phyloP scores from a whole-genome alignment of 1,284 basidiomycete genomes.

The Meira miltonrushii region DNA sequence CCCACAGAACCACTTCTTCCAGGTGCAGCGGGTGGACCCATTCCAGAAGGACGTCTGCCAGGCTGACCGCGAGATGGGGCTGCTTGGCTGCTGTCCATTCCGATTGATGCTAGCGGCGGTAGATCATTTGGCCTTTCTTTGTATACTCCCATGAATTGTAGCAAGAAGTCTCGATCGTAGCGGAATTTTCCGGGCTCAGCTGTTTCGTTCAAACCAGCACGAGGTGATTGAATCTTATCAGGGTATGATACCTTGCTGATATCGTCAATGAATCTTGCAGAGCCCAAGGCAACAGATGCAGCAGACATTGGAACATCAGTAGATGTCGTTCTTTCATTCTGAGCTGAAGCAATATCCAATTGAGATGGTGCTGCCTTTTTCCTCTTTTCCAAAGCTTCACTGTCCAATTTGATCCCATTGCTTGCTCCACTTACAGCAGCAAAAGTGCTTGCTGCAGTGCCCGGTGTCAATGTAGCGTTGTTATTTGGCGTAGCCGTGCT shows the following conservation, averaged over 20 bases:
- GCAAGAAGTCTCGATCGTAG: slow-evolving; percentile 93
- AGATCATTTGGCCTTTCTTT: slow-evolving; percentile 88
- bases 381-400: slow-evolving; percentile 42
- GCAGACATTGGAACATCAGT: slow-evolving; percentile 28
- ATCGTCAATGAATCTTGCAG: slow-evolving; percentile 69
- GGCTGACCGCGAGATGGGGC: slow-evolving; percentile 24
- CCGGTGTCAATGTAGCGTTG: neutral
- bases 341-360: slow-evolving; percentile 12
- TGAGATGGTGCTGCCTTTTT: slow-evolving; percentile 18
- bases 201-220: slow-evolving; percentile 75
- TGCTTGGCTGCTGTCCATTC: slow-evolving; percentile 56
- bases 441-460: neutral
- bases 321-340: neutral
- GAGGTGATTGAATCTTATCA: slow-evolving; percentile 74
- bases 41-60: slow-evolving; percentile 36
- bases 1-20: slow-evolving; percentile 30
- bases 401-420: slow-evolving; percentile 44
- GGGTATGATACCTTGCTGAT: slow-evolving; percentile 76
- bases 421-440: slow-evolving; percentile 4
- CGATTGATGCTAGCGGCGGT: slow-evolving; percentile 83
- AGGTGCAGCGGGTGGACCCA: slow-evolving; percentile 38
- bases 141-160: slow-evolving; percentile 95
- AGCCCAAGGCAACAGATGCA: slow-evolving; percentile 33
- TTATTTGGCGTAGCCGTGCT: neutral
- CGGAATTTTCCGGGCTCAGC: slow-evolving; percentile 83